phyloP scores from a whole-genome alignment of 108 stramenopile species.

The Fragilaria crotonensis region DNA sequence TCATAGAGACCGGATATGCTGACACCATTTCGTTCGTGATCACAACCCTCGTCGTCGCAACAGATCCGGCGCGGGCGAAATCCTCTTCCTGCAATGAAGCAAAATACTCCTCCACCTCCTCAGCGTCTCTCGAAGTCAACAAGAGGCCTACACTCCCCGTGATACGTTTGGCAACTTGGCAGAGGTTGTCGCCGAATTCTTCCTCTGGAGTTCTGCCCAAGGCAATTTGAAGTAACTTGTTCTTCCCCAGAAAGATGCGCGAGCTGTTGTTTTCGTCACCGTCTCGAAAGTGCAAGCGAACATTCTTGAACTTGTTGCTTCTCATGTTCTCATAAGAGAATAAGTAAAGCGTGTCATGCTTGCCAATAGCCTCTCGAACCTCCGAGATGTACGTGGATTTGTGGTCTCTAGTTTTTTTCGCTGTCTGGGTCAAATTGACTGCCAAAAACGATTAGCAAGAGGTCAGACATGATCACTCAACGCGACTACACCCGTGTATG shows the following conservation, averaged over 20 bases:
- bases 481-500: neutral
- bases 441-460: slow-evolving; percentile 1
- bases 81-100: slow-evolving; percentile 70
- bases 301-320: slow-evolving; percentile 89
- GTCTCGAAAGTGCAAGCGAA: slow-evolving; percentile 79
- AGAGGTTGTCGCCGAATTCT: slow-evolving; percentile 90
- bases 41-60: slow-evolving; percentile 57
- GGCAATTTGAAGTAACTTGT: slow-evolving; percentile 90
- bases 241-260: slow-evolving; percentile 94
- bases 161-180: slow-evolving; percentile 70
- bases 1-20: slow-evolving; percentile 87
- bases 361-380: slow-evolving; percentile 82
- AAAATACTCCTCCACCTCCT: slow-evolving; percentile 86
- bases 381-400: slow-evolving; percentile 80
- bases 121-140: slow-evolving; percentile 60
- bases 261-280: slow-evolving; percentile 19
- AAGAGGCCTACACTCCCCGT: slow-evolving; percentile 87
- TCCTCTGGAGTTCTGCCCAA: slow-evolving; percentile 85
- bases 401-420: slow-evolving; percentile 89
- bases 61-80: slow-evolving; percentile 83
- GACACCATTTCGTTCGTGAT: slow-evolving; percentile 65
- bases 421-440: slow-evolving; percentile 91
- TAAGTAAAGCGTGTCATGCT: slow-evolving; percentile 76
- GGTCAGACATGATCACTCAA: neutral
- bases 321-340: slow-evolving; percentile 95